phyloP scores from a whole-genome alignment of 768 basidiomycete genomes.

The Filobasidium floriforme region DNA sequence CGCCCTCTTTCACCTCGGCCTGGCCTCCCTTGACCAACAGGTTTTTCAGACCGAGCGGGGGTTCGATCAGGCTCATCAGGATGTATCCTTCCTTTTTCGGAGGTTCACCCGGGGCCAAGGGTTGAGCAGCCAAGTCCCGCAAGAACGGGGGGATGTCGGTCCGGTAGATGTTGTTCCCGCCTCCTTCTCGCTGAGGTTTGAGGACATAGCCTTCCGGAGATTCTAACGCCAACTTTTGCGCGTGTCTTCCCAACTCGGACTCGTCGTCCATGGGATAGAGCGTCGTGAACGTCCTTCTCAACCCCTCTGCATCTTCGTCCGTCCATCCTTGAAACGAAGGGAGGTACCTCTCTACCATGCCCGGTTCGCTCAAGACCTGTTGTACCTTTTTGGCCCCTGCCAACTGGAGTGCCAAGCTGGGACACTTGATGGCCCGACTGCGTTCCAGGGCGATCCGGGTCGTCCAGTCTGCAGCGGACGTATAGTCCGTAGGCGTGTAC shows the following conservation, averaged over 20 bases:
- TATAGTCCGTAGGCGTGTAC: slow-evolving; percentile 76
- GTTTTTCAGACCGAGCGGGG: slow-evolving; percentile 61
- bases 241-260: slow-evolving; percentile 45
- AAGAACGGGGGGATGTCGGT: slow-evolving; percentile 70
- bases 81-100: slow-evolving; percentile 78
- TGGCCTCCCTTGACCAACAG: slow-evolving; percentile 68
- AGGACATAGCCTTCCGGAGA: slow-evolving; percentile 62
- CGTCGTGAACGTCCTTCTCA: slow-evolving; percentile 73
- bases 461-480: slow-evolving; percentile 53
- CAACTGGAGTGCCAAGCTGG: slow-evolving; percentile 80
- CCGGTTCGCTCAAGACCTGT: slow-evolving; percentile 68
- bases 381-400: slow-evolving; percentile 95
- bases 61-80: slow-evolving; percentile 83
- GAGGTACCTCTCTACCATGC: slow-evolving; percentile 68
- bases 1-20: slow-evolving; percentile 46
- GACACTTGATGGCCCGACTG: slow-evolving; percentile 84
- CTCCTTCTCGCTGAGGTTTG: slow-evolving; percentile 97
- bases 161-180: slow-evolving; percentile 92
- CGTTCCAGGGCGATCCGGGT: slow-evolving; percentile 73
- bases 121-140: slow-evolving; percentile 51
- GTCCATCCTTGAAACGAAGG: slow-evolving; percentile 9
- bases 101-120: slow-evolving; percentile 27
- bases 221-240: slow-evolving; percentile 53
- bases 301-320: slow-evolving; percentile 41
- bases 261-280: slow-evolving; percentile 68